phyloP scores from a whole-genome alignment of 371 early-diverging fungal species.

The Haplosporangium sp. region DNA sequence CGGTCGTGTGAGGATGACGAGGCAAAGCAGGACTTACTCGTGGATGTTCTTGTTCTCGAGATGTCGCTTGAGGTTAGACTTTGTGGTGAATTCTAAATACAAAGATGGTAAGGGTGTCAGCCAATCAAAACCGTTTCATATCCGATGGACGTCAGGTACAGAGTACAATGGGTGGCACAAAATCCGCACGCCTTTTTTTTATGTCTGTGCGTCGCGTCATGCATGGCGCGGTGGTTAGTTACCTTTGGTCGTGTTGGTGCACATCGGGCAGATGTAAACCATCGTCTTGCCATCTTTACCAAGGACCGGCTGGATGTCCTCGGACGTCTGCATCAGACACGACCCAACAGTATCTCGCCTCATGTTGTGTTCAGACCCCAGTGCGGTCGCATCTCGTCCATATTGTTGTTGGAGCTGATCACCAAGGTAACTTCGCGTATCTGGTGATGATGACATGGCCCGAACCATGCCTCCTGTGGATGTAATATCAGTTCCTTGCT shows the following conservation, averaged over 20 bases:
- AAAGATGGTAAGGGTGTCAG: neutral
- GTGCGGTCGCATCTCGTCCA: neutral
- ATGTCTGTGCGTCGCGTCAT: neutral
- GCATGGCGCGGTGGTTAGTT: neutral
- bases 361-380: neutral
- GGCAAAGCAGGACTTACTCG: conserved; percentile 21
- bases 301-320: conserved; percentile 38
- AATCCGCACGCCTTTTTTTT: no score
- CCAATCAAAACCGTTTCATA: no score
- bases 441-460: conserved; percentile 10
- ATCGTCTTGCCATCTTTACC: conserved; percentile 48
- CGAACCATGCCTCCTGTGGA: conserved; percentile 34
- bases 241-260: conserved; percentile 32
- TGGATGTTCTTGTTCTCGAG: conserved; percentile 50
- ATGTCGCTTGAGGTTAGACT: conserved; percentile 49
- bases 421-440: neutral
- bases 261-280: conserved; percentile 46
- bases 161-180: no score
- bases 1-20: conserved; percentile 1
- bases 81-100: conserved; percentile 40
- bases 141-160: no score
- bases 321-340: conserved; percentile 4
- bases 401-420: conserved; percentile 7
- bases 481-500: conserved; percentile 26
- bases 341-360: conserved; percentile 17